Conservation (phyloP, 441 rosid species). For the Cnidoscolus chayamansa region DNA sequence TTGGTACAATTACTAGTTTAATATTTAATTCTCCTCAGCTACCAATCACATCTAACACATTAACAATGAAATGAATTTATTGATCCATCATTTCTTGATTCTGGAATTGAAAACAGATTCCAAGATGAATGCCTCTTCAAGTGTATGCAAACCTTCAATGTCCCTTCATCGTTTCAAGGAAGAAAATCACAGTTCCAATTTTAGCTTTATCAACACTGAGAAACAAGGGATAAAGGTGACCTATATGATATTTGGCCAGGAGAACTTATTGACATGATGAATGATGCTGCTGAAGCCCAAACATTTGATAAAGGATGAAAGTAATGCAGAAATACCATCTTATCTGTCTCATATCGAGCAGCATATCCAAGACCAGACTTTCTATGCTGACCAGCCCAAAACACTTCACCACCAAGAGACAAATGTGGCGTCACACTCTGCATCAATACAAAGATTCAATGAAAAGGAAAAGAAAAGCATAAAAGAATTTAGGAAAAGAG, state of each 20-base stretch:
- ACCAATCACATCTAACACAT: background rate
- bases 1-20: background rate
- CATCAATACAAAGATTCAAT: slow-evolving; percentile 25
- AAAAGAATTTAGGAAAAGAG: too few species aligned
- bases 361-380: slow-evolving; percentile 97
- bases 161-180: background rate
- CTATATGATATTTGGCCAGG: background rate
- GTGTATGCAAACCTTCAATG: background rate
- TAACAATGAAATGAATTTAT: background rate
- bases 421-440: slow-evolving; percentile 74
- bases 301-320: slow-evolving; percentile 2
- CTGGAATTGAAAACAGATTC: background rate
- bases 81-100: background rate
- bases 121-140: background rate
- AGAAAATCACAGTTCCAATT: background rate
- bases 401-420: slow-evolving; percentile 87
- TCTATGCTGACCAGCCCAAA: slow-evolving; percentile 95
- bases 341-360: slow-evolving; percentile 83
- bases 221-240: slow-evolving; percentile 1
- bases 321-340: slow-evolving; percentile 58
- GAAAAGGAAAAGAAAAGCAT: background rate
- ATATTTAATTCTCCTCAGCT: background rate
- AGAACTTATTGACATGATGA: background rate
- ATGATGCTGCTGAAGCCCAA: background rate
- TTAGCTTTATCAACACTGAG: background rate